Percentiles rank a stretch among this genome's conserved stretches.
Conservation (phyloP, 2,329 filamentous ascomycete genomes). For the Penicillium sp. region DNA sequence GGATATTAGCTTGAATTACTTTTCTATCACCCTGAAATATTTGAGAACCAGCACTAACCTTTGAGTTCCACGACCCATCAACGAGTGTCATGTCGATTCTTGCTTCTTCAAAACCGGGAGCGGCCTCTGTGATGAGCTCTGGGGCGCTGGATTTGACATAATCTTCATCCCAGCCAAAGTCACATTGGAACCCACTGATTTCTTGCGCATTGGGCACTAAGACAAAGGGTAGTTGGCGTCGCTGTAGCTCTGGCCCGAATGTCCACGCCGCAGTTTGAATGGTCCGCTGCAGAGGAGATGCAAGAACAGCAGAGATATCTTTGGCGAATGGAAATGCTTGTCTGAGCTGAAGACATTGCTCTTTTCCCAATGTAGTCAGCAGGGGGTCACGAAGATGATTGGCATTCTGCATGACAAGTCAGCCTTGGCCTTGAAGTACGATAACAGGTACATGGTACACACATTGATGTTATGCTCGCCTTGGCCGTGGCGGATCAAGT, state of each 20-base stretch:
- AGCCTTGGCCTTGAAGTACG: neutral
- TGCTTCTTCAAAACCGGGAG: neutral
- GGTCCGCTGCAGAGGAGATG: slow-evolving; percentile 12
- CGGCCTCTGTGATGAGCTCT: neutral
- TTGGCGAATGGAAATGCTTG: slow-evolving; percentile 1
- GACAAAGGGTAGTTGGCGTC: slow-evolving; percentile 7
- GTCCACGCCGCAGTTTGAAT: slow-evolving; percentile 15
- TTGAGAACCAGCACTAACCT: neutral
- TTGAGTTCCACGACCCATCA: slow-evolving; percentile 12
- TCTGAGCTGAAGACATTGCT: slow-evolving; percentile 9
- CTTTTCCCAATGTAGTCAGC: slow-evolving; percentile 5
- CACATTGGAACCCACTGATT: slow-evolving; percentile 9
- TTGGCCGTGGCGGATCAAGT: slow-evolving; percentile 15
- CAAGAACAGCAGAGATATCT: slow-evolving; percentile 7
- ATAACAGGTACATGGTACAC: neutral
- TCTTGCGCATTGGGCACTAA: slow-evolving; percentile 14
- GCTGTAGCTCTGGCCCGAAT: slow-evolving; percentile 7
- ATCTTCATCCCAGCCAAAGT: slow-evolving; percentile 7
- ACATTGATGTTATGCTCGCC: slow-evolving; percentile 18
- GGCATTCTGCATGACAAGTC: neutral
- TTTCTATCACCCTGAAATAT: neutral
- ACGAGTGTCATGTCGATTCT: slow-evolving; percentile 7
- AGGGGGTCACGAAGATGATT: slow-evolving; percentile 10
- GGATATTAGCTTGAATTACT: neutral
- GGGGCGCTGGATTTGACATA: slow-evolving; percentile 1